Base-by-base conservation (phyloP, 345 rosid genomes). In the Isatis tinctoria region DNA sequence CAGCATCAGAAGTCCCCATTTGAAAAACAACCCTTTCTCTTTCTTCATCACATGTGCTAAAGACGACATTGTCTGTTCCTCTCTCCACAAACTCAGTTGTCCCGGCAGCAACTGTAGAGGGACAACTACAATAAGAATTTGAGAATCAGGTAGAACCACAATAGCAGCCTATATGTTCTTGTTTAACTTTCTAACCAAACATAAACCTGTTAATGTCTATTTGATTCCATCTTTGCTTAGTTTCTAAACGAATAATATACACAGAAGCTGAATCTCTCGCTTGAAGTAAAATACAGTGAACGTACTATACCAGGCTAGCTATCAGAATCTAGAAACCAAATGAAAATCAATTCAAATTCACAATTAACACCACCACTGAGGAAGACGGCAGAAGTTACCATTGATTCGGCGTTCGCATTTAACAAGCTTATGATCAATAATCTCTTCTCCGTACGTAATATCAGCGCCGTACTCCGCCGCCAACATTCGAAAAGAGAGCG, bases 1-100 rank as follows among this genome's bases (percentile, higher is more conserved):
- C 86, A 60, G 98, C 96, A 89, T 93, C 90, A 69, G 98, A 89
- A 72, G 98, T 93, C 48, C 98, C 98, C 84, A 93, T 84, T 69
- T 91, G 97, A 77, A 90, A 89, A 40, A 90, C 96, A 32, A 93
- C 90, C 24, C 43, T 90, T 14, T 77, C 76, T 61, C 74, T 81
- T 77, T 93, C 98, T 76, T 76, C 77, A 45, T 73, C 58, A 80
- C 94, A 93, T 66, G 97, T 91, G 74, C 97, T 84, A 69, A 93
- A 93, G 51, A 91, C 92, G 49, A 93, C 84, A 79, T 74, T 89
- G 5, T 83, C 82, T 2, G 97, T 86, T 72, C 96, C 97, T 79
- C 85, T 89, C 87, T 93, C 98, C 73, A 90, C 89, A 80, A 93
- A 89, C 80, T 93, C 97, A 37, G 84, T 85, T 35, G 88, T 83